Evolutionary conservation across 2,329 filamentous ascomycete genomes (phyloP).

Genomic region (Fusarium concolor): DNA sequence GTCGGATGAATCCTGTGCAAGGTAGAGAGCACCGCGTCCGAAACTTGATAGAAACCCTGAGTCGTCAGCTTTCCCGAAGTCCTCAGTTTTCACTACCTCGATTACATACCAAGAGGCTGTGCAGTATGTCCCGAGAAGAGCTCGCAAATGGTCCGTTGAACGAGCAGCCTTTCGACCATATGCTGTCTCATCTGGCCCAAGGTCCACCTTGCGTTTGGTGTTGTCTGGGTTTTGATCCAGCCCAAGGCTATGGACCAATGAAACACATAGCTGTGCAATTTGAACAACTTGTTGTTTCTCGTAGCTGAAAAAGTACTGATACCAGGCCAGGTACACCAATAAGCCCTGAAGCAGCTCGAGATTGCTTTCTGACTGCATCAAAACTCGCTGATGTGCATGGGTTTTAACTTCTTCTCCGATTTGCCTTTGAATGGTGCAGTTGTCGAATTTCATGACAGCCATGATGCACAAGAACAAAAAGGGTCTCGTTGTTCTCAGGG

Average conservation of each 20-base stretch:
- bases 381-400: constrained; percentile 12
- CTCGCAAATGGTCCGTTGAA: constrained; percentile 6
- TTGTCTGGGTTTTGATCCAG: constrained; percentile 19
- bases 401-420: constrained; percentile 3
- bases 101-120: constrained; percentile 10
- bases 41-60: constrained; percentile 21
- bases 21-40: constrained; percentile 7
- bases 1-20: constrained; percentile 14
- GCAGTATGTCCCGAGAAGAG: constrained; percentile 20
- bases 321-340: constrained; percentile 15
- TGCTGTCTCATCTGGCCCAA: constrained; percentile 15
- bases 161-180: background rate
- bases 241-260: background rate
- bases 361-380: constrained; percentile 18
- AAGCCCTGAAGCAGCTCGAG: constrained; percentile 12
- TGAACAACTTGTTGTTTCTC: constrained; percentile 21
- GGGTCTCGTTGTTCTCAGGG: background rate
- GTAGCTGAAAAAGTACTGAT: constrained; percentile 20
- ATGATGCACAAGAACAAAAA: constrained; percentile 21
- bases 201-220: constrained; percentile 15
- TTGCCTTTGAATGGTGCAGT: constrained; percentile 11
- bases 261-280: constrained; percentile 11
- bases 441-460: constrained; percentile 14
- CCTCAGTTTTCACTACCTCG: accelerated
- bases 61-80: background rate